Base-by-base conservation (phyloP, 208 protist genomes). In the Trypanosoma mega region DNA sequence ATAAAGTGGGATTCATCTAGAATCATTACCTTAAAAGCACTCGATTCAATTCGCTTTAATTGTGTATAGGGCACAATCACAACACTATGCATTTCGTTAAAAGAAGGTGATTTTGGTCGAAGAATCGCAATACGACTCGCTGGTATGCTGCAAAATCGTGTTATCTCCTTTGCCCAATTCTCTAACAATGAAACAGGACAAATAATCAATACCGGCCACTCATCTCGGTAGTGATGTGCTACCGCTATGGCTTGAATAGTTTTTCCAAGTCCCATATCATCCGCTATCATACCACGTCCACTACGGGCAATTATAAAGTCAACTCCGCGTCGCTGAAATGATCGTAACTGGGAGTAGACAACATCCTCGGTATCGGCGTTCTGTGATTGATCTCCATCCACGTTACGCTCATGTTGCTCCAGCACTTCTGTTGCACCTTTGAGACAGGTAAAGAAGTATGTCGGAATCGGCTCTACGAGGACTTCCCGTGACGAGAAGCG, bases 241-340 rank as follows among this genome's bases (percentile, higher is more conserved):
- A 98, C 67, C 1, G 94, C 92, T 33, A 99, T 96, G 7, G 96
- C 90, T 79, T 98, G 95, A 27, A 98, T 72, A 9, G 97, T 98
- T 68, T 99, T 99, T 27, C 97, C 97, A 18, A 99, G 71, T 4
- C 97, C 97, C 96, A 98, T 98, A 58, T 98, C 96, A 59, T 99
- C 97, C 36, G 88, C 93, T 47, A 98, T 93, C 73, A 97, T 87
- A n/a, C 80, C 90, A 37, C 85, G 88, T 4, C 92, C 94, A 49
- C 82, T 72, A 64, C 78, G 85, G 16, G 54, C 47, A 31, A 96
- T 57, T 21, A 93, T 69, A 63, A 93, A 97, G 16, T 78, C 77
- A 26, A 96, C 85, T 21, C 89, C 89, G 23, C 72, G 60, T 37
- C 78, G 68, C 67, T 97, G 92, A 63, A 94, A 97, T 4, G 76